Base-by-base conservation (phyloP, 2,329 filamentous ascomycete genomes). In the Fusarium nygamai region DNA sequence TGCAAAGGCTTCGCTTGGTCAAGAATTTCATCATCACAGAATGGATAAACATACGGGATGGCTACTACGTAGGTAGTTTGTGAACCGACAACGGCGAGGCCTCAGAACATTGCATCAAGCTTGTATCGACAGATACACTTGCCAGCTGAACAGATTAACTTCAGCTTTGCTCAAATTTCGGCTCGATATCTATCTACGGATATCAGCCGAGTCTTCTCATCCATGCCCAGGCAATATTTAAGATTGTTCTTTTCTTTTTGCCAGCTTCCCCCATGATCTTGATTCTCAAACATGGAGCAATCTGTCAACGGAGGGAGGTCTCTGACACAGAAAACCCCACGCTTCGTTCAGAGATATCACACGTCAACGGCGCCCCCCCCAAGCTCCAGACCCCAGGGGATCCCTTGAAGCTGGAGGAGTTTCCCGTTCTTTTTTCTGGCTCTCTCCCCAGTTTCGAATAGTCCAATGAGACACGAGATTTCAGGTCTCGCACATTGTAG, bases 281-380 rank as follows among this genome's bases (percentile, higher is more conserved):
- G 44, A 54, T 70, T 39, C 41, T 70, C 51, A 60, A 68, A 56
- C 51, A n/a, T 51, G 50, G 29, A 57, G 27, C 39, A 59, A 34
- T 68, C 56, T 63, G 48, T 68, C 36, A 29, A 64, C 36, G 13
- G 50, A 41, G 50, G 50, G 50, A 47, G 50, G 50, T 56, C 41
- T 64, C 58, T 41, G 62, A 61, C 27, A 70, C 51, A 64, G 51
- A n/a, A 44, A 74, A 74, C 71, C 71, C 71, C 71, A 74, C 71
- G 71, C 67, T 61, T 34, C 48, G 54, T 31, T 70, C 61, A 60
- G 19, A 34, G 50, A 76, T 70, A 74, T 74, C 71, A 72, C 71
- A 73, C 63, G 71, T 77, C 75, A 77, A 77, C 66, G 65, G 64
- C 53, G 65, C n/a, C 34, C 38, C 61, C 62, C 64, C 67, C 41